Conservation (phyloP, 2,329 filamentous ascomycete species). For the Trichoderma endophyticum region DNA sequence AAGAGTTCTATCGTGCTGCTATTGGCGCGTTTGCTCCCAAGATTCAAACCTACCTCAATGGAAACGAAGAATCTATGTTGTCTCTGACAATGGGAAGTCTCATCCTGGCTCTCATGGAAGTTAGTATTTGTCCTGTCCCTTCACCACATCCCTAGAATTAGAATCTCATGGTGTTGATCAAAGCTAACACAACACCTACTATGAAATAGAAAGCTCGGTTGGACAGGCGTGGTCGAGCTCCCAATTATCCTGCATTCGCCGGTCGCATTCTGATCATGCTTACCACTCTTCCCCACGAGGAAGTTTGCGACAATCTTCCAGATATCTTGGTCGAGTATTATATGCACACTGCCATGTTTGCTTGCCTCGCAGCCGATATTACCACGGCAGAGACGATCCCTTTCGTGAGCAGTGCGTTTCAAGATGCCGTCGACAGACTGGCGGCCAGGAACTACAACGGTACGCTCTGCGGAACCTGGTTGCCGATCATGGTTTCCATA, state of each 20-base stretch:
- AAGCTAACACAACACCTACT: not conserved
- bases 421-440: conserved; percentile 26
- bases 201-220: conserved; percentile 37
- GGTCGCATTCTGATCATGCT: conserved; percentile 40
- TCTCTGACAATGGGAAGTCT: conserved; percentile 44
- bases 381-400: conserved; percentile 29
- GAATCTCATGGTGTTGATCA: not conserved
- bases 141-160: not conserved
- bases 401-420: conserved; percentile 32
- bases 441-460: conserved; percentile 35
- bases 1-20: conserved; percentile 37
- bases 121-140: conserved; percentile 23
- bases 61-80: conserved; percentile 35
- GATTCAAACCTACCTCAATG: conserved; percentile 34
- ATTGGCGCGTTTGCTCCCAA: conserved; percentile 36
- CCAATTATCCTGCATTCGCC: conserved; percentile 44
- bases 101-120: conserved; percentile 47
- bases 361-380: conserved; percentile 44
- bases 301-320: conserved; percentile 37
- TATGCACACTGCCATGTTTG: conserved; percentile 44
- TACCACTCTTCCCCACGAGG: conserved; percentile 31
- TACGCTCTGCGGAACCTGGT: conserved; percentile 39
- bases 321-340: conserved; percentile 49
- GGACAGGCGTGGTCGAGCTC: conserved; percentile 44
- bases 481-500: conserved; percentile 37